Conservation (phyloP, 495 filamentous ascomycete genomes). For the Coniosporium apollinis region DNA sequence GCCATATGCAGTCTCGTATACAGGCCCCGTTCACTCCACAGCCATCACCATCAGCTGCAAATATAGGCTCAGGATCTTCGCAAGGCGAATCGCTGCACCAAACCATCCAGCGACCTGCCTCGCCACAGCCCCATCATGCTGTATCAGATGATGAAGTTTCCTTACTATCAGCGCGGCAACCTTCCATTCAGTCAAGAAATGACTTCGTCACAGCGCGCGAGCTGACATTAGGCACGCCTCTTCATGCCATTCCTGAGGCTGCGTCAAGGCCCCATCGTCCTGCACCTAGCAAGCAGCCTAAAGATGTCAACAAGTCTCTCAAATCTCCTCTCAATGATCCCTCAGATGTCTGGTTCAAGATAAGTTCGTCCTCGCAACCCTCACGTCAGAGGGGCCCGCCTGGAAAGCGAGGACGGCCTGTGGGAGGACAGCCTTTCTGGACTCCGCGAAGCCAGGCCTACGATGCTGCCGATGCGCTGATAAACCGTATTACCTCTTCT, state of each 20-base stretch:
- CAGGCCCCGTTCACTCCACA: conserved; percentile 9
- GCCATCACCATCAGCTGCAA: conserved; percentile 6
- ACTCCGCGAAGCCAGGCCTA: conserved; percentile 1
- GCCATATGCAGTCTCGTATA: neutral
- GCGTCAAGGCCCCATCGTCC: conserved; percentile 3
- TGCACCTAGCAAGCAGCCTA: conserved; percentile 4
- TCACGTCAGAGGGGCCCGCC: neutral
- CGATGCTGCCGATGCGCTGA: conserved; percentile 8
- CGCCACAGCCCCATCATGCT: neutral
- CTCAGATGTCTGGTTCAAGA: neutral
- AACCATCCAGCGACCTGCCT: neutral
- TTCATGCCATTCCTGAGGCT: conserved; percentile 13
- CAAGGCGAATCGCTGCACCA: neutral
- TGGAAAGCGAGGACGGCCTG: neutral
- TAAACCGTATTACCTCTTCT: too few relatives aligned
- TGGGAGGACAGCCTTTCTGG: neutral
- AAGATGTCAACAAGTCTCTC: conserved; percentile 21
- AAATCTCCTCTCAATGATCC: conserved; percentile 18
- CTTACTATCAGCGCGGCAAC: neutral
- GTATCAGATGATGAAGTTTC: neutral
- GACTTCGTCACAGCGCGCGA: neutral
- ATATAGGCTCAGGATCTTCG: neutral
- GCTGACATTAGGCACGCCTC: conserved; percentile 11
- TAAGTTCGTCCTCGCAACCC: neutral
- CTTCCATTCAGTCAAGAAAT: neutral